Conservation (phyloP, 1,139 yeast genomes). For the Yamadazyma triangularis region DNA sequence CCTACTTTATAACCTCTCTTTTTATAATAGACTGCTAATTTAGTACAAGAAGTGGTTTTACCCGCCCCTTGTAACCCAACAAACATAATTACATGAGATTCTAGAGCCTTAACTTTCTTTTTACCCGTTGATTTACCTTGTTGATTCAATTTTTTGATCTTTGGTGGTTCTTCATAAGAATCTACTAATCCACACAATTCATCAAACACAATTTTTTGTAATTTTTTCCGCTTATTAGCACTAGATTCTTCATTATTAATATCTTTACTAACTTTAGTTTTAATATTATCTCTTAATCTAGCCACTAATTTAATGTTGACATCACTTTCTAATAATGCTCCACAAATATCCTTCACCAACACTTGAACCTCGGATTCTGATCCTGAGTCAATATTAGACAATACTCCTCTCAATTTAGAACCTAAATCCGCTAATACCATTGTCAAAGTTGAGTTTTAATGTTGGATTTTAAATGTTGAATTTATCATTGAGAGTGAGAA, state of each 20-base stretch:
- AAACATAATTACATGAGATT: constrained; percentile 76
- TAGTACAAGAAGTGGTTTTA: constrained; percentile 96
- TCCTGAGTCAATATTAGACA: constrained; percentile 53
- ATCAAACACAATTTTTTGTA: constrained; percentile 91
- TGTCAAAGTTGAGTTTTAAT: too few species aligned
- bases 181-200: constrained; percentile 87
- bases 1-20: constrained; percentile 94
- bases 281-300: constrained; percentile 69
- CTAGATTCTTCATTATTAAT: constrained; percentile 48
- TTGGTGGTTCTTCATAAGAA: constrained; percentile 60
- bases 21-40: constrained; percentile 90
- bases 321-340: constrained; percentile 87
- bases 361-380: constrained; percentile 37
- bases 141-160: constrained; percentile 63
- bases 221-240: constrained; percentile 65
- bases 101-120: constrained; percentile 21
- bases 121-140: constrained; percentile 26
- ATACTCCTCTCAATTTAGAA: constrained; percentile 71
- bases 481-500: background rate
- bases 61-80: constrained; percentile 99
- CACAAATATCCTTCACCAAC: constrained; percentile 82
- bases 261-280: constrained; percentile 42
- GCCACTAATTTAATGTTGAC: constrained; percentile 86
- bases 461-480: too few species aligned
- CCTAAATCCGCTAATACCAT: constrained; percentile 98